Evolutionary conservation across 805 yeast species (phyloP).

Genomic region (Nematodospora valgi): DNA sequence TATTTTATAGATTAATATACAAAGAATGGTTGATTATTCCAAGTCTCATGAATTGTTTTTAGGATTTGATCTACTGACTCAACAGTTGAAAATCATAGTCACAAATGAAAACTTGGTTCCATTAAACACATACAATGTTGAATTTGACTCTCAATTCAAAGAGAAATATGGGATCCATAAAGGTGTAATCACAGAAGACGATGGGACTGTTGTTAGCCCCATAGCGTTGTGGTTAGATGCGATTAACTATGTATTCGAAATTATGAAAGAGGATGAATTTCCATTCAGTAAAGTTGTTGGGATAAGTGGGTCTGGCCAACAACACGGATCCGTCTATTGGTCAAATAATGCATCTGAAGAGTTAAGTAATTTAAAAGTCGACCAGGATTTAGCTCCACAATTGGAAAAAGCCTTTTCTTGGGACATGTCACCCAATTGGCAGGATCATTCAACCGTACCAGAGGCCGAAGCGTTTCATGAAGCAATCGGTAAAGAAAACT

Average conservation of each 20-base stretch:
- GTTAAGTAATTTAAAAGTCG: constrained; percentile 34
- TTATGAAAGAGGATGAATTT: constrained; percentile 48
- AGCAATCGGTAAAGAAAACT: constrained; percentile 53
- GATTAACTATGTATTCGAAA: constrained; percentile 56
- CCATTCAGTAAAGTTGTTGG: constrained; percentile 61
- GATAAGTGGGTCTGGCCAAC: constrained; percentile 85
- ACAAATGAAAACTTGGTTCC: constrained; percentile 53
- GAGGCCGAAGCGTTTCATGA: constrained; percentile 64
- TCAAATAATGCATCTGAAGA: constrained; percentile 42
- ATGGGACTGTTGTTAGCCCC: constrained; percentile 70
- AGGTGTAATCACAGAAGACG: constrained; percentile 61
- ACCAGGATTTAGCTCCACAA: constrained; percentile 41
- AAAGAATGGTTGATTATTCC: constrained; percentile 6
- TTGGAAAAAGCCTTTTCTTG: constrained; percentile 55
- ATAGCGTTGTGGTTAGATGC: constrained; percentile 92
- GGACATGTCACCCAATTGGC: constrained; percentile 85
- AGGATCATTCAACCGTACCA: constrained; percentile 79
- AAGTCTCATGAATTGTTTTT: constrained; percentile 32
- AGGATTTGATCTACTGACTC: constrained; percentile 89
- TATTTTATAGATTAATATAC: background rate
- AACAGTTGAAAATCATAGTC: constrained; percentile 76
- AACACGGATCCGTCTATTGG: constrained; percentile 90
- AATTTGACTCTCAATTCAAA: constrained; percentile 64
- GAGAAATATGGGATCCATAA: constrained; percentile 59
- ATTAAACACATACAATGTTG: constrained; percentile 58